phyloP scores from a whole-genome alignment of 2,329 filamentous ascomycete genomes.

The Colletotrichum tofieldiae region DNA sequence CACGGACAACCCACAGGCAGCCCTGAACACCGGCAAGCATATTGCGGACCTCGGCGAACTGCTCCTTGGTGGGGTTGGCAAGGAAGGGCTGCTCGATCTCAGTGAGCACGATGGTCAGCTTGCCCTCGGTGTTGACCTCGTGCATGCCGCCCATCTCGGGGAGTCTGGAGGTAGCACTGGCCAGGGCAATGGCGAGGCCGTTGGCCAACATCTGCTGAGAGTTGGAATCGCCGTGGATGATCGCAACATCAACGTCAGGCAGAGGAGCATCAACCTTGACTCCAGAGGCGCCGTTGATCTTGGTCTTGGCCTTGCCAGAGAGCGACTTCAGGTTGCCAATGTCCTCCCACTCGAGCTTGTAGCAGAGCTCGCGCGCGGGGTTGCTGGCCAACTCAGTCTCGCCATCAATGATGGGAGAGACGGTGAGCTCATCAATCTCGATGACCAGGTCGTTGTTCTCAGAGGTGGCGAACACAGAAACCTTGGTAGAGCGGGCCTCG shows the following conservation, averaged over 20 bases:
- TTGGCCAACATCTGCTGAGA: slow-evolving; percentile 42
- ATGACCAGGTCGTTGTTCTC: slow-evolving; percentile 44
- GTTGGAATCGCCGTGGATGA: slow-evolving; percentile 44
- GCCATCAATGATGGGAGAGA: slow-evolving; percentile 45
- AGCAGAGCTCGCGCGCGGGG: slow-evolving; percentile 45
- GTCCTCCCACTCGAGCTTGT: slow-evolving; percentile 47
- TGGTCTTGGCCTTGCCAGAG: slow-evolving; percentile 34
- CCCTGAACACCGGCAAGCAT: slow-evolving; percentile 54
- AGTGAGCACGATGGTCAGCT: slow-evolving; percentile 58
- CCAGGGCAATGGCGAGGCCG: slow-evolving; percentile 38
- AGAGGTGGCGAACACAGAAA: slow-evolving; percentile 43
- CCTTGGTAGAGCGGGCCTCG: slow-evolving; percentile 43
- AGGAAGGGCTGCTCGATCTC: slow-evolving; percentile 63
- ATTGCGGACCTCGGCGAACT: slow-evolving; percentile 57
- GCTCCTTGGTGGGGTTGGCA: slow-evolving; percentile 54
- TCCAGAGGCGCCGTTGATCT: slow-evolving; percentile 27
- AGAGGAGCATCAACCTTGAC: slow-evolving; percentile 40
- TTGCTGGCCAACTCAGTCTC: slow-evolving; percentile 39
- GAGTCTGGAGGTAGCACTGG: slow-evolving; percentile 41
- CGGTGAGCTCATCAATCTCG: slow-evolving; percentile 47
- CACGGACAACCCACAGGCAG: slow-evolving; percentile 58
- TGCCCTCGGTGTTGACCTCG: slow-evolving; percentile 45
- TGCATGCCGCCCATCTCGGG: slow-evolving; percentile 45
- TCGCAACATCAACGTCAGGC: slow-evolving; percentile 41
- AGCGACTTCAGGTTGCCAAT: slow-evolving; percentile 39